These are phyloP conservation scores for Asterionellopsis glacialis DNA, from an alignment of 108 stramenopile genomes.

Conservation along the genomic window DNA sequence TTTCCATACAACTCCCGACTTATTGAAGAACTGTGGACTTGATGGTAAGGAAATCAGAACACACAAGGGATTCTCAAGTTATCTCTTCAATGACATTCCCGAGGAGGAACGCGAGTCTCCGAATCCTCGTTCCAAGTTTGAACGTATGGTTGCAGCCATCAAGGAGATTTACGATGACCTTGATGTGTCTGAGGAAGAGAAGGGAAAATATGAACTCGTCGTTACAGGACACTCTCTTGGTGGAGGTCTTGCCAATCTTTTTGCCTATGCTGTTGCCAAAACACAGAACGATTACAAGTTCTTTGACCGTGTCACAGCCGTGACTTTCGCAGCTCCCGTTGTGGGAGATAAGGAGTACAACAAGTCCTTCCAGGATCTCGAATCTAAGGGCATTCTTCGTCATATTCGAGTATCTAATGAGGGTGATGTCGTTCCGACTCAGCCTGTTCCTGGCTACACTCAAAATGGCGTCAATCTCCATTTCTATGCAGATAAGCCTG, in stretches of 20 bases:
- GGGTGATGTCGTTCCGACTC: slow-evolving; percentile 2
- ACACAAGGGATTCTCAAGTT: no score
- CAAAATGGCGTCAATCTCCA: no score
- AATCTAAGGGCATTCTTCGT: background rate
- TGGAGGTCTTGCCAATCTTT: slow-evolving; percentile 46
- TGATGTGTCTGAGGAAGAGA: no score
- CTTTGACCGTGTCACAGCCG: background rate
- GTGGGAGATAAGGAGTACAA: slow-evolving; percentile 3
- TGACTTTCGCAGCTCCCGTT: slow-evolving; percentile 5
- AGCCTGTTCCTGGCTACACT: no score
- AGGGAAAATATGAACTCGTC: slow-evolving; percentile 34
- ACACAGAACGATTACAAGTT: background rate
- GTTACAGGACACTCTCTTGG: slow-evolving; percentile 66
- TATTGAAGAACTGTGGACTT: no score
- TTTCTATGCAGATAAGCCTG: no score
- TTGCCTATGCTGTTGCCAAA: slow-evolving; percentile 17
- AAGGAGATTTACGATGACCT: slow-evolving; percentile 5
- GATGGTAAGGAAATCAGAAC: no score
- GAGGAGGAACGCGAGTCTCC: no score
- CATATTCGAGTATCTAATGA: slow-evolving; percentile 4
- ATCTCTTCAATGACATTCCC: no score
- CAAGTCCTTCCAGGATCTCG: slow-evolving; percentile 1
- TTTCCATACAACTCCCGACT: background rate
- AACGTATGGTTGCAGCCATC: slow-evolving; percentile 5
- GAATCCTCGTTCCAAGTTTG: slow-evolving; percentile 4